phyloP scores from a whole-genome alignment of 2,329 filamentous ascomycete genomes.

The Hymenoscyphus fructigenus region DNA sequence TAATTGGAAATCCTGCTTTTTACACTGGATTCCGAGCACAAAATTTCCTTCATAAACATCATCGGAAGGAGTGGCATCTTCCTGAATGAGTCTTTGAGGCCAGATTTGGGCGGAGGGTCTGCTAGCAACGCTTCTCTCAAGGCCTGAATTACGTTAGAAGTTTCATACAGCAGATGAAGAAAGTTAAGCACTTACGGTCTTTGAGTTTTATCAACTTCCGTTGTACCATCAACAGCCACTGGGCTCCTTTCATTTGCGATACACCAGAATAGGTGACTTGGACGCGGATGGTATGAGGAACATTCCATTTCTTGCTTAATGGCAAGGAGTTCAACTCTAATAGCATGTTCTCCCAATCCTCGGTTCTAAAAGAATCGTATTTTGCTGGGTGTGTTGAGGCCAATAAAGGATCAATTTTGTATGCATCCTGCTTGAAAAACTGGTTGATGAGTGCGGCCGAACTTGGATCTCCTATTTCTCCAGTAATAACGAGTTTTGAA shows the following conservation, averaged over 20 bases:
- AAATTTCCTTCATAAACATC: slow-evolving; percentile 24
- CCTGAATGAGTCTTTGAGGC: slow-evolving; percentile 20
- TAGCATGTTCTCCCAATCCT: slow-evolving; percentile 8
- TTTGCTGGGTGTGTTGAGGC: neutral
- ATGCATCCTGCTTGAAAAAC: slow-evolving; percentile 9
- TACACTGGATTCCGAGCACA: slow-evolving; percentile 15
- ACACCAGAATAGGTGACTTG: slow-evolving; percentile 19
- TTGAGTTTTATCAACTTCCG: slow-evolving; percentile 15
- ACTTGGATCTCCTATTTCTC: slow-evolving; percentile 4
- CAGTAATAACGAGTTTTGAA: slow-evolving; percentile 1
- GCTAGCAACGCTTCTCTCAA: neutral
- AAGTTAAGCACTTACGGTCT: slow-evolving; percentile 18
- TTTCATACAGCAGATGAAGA: neutral
- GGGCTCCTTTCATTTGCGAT: slow-evolving; percentile 18
- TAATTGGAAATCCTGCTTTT: neutral
- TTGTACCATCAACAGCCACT: slow-evolving; percentile 23
- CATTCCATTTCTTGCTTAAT: slow-evolving; percentile 10
- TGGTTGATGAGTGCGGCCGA: neutral
- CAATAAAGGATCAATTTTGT: slow-evolving; percentile 6
- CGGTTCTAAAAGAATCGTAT: neutral
- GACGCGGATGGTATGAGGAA: slow-evolving; percentile 10
- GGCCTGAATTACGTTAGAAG: neutral
- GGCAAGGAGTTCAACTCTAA: slow-evolving; percentile 6
- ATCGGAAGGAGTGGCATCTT: slow-evolving; percentile 6
- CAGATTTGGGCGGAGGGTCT: slow-evolving; percentile 12